A percentile compares a stretch with the other conserved stretches of the same genome.
These are phyloP conservation scores for Colletotrichum shisoi DNA, from an alignment of 2,329 filamentous ascomycete species.

Conservation along the genomic window DNA sequence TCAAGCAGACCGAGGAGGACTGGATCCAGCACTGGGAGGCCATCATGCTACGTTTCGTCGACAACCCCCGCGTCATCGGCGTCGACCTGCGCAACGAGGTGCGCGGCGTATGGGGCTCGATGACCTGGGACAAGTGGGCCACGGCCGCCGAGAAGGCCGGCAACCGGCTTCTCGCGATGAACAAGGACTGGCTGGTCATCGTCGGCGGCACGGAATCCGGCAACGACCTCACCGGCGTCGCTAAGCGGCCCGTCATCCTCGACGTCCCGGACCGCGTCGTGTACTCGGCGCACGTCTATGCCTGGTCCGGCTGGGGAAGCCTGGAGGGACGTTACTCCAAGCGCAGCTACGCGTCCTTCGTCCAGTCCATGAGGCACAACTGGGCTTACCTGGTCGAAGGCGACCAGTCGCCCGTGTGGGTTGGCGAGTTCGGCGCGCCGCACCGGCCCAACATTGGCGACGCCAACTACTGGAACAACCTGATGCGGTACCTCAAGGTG, in stretches of 20 bases:
- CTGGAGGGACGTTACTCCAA: conserved; percentile 66
- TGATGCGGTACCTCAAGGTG: conserved; percentile 65
- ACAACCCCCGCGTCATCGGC: conserved; percentile 70
- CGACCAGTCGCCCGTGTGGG: conserved; percentile 69
- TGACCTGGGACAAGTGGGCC: conserved; percentile 72
- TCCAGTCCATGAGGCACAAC: conserved; percentile 67
- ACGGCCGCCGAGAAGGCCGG: conserved; percentile 69
- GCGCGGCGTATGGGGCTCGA: conserved; percentile 72
- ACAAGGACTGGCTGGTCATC: conserved; percentile 71
- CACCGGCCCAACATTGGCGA: conserved; percentile 62
- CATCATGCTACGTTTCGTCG: conserved; percentile 66
- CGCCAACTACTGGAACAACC: conserved; percentile 70
- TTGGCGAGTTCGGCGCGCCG: conserved; percentile 72
- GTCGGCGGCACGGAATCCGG: conserved; percentile 73
- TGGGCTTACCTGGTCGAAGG: conserved; percentile 71
- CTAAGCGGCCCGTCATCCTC: conserved; percentile 64
- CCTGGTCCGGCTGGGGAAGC: conserved; percentile 75
- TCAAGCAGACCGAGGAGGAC: conserved; percentile 69
- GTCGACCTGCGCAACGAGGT: conserved; percentile 75
- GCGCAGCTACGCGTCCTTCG: conserved; percentile 69
- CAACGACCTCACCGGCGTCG: conserved; percentile 68
- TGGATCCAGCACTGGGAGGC: conserved; percentile 73
- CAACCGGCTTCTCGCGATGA: conserved; percentile 66
- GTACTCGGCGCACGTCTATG: conserved; percentile 74
- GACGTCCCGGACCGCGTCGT: conserved; percentile 65